These are phyloP conservation scores for Kalmusia sp. DNA, from an alignment of 2,329 filamentous ascomycete genomes.

Conservation along the genomic window DNA sequence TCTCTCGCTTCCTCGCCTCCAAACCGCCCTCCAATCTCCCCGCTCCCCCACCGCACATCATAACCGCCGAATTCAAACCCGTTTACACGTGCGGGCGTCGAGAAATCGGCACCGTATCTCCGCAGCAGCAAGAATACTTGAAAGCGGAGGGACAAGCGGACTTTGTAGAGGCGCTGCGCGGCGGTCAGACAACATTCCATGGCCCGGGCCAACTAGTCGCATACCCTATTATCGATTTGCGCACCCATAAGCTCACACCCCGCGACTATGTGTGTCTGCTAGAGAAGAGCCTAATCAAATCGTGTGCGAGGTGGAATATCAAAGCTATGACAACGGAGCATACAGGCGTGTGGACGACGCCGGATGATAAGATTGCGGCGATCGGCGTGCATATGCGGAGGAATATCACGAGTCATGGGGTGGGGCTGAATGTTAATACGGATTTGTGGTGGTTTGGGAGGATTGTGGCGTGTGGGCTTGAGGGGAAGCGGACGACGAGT, in stretches of 20 bases:
- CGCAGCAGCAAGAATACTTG: conserved; percentile 52
- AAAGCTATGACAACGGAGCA: conserved; percentile 71
- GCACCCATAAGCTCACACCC: conserved; percentile 70
- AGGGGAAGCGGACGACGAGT: conserved; percentile 80
- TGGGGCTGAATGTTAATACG: conserved; percentile 79
- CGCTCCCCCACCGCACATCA: conserved; percentile 68
- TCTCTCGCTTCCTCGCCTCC: conserved; percentile 64
- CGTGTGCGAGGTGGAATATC: conserved; percentile 68
- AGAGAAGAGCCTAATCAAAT: conserved; percentile 75
- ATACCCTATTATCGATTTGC: conserved; percentile 90
- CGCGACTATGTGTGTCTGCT: conserved; percentile 79
- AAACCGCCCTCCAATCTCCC: conserved; percentile 58
- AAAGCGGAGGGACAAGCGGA: conserved; percentile 57
- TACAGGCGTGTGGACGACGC: conserved; percentile 78
- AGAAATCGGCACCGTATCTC: conserved; percentile 63
- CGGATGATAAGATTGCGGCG: conserved; percentile 77
- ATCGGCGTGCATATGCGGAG: conserved; percentile 90
- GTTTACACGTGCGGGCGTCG: conserved; percentile 92
- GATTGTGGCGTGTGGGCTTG: conserved; percentile 89
- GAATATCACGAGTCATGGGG: conserved; percentile 82
- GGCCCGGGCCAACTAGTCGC: conserved; percentile 90
- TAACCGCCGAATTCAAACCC: conserved; percentile 82
- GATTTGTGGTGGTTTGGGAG: conserved; percentile 70
- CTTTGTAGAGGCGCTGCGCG: conserved; percentile 77
- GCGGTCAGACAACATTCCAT: conserved; percentile 93